Evolutionary conservation across 805 yeast species (phyloP).

Genomic region (Candida vartiovaarae): DNA sequence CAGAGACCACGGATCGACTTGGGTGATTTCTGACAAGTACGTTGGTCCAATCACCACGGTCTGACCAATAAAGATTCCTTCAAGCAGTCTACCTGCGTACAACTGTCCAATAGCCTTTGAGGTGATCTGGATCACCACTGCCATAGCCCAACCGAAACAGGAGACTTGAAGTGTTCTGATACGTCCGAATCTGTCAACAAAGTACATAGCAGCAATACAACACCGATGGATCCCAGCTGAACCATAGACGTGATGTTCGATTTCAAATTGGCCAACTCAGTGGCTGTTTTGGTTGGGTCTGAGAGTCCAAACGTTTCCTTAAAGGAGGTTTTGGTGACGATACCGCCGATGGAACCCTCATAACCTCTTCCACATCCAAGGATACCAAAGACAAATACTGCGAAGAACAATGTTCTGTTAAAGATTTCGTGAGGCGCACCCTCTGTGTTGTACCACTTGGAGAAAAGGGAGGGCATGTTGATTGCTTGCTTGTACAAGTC

Average conservation of each 20-base stretch:
- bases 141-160: constrained; percentile 37
- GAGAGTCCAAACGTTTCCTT: constrained; percentile 35
- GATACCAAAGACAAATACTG: constrained; percentile 45
- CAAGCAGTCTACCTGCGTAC: constrained; percentile 48
- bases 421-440: constrained; percentile 37
- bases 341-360: constrained; percentile 46
- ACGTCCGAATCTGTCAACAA: constrained; percentile 47
- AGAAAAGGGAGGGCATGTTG: background rate
- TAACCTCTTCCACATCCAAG: constrained; percentile 53
- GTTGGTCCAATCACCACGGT: constrained; percentile 51
- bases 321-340: constrained; percentile 38
- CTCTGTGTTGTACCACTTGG: constrained; percentile 14
- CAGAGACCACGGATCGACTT: constrained; percentile 44
- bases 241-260: constrained; percentile 56
- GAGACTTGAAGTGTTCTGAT: constrained; percentile 38
- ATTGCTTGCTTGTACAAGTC: too few species aligned
- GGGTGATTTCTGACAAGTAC: constrained; percentile 49
- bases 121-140: constrained; percentile 43
- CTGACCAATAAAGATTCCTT: constrained; percentile 52
- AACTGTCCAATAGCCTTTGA: constrained; percentile 40
- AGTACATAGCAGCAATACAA: constrained; percentile 38
- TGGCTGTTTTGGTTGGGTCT: constrained; percentile 29
- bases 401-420: constrained; percentile 37
- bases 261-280: constrained; percentile 37
- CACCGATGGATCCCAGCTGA: constrained; percentile 48